Evolutionary conservation across 306 rosid species (phyloP).

Genomic region (Rubus idaeus): DNA sequence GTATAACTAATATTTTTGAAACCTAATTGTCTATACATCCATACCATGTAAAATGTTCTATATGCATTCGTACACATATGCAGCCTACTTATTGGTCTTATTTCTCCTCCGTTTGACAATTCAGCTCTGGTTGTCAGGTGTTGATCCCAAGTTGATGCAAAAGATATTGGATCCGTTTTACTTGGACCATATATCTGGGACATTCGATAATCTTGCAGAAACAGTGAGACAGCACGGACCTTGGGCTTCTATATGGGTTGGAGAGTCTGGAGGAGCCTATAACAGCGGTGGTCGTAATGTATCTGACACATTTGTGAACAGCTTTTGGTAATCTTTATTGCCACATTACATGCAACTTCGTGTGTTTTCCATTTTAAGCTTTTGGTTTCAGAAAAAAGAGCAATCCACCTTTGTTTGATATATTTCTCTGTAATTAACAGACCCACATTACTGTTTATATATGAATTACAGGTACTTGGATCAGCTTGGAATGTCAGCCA

Average conservation of each 20-base stretch:
- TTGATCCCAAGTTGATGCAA: conserved; percentile 50
- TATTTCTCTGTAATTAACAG: neutral
- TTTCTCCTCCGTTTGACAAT: conserved; percentile 17
- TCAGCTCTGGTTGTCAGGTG: conserved; percentile 43
- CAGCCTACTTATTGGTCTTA: neutral
- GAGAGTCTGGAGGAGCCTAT: conserved; percentile 97
- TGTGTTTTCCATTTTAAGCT: conserved; percentile 4
- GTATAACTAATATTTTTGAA: too few relatives aligned
- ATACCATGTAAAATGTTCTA: neutral
- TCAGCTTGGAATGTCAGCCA: conserved; percentile 94
- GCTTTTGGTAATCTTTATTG: conserved; percentile 79
- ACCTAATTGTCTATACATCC: too few relatives aligned
- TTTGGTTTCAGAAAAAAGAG: neutral
- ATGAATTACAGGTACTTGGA: conserved; percentile 77
- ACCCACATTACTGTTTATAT: neutral
- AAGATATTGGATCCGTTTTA: conserved; percentile 66
- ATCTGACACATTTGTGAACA: conserved; percentile 72
- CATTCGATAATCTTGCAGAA: conserved; percentile 47
- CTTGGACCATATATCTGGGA: conserved; percentile 50
- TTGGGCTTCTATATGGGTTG: conserved; percentile 91
- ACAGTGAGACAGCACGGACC: conserved; percentile 64
- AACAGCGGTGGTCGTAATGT: conserved; percentile 84
- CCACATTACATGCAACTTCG: conserved; percentile 22
- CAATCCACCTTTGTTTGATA: neutral
- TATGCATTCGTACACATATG: neutral